phyloP scores from a whole-genome alignment of 2,329 filamentous ascomycete species.

The Colletotrichum sp. region DNA sequence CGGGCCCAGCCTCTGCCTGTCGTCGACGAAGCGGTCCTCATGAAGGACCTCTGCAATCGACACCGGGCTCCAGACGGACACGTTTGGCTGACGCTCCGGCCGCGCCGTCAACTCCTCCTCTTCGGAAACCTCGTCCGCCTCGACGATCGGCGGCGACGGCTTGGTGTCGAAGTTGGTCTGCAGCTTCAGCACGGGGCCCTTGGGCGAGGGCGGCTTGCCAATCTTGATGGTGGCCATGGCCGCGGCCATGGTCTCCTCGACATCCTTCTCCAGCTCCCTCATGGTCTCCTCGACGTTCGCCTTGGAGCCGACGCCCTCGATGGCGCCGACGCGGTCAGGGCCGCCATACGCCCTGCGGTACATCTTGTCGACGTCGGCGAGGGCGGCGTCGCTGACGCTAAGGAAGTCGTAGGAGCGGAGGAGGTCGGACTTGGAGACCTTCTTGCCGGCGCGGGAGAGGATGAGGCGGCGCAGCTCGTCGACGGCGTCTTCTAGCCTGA shows the following conservation, averaged over 20 bases:
- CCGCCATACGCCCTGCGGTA: constrained; percentile 63
- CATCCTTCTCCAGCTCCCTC: constrained; percentile 5
- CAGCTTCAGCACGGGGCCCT: constrained; percentile 39
- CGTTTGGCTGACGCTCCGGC: constrained; percentile 29
- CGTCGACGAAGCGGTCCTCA: constrained; percentile 20
- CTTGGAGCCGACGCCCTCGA: constrained; percentile 41
- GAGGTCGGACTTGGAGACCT: constrained; percentile 56
- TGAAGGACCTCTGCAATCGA: constrained; percentile 52
- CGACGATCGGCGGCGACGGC: not conserved
- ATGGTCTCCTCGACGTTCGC: constrained; percentile 15
- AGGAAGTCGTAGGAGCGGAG: constrained; percentile 62
- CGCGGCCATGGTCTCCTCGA: constrained; percentile 6
- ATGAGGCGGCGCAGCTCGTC: constrained; percentile 66
- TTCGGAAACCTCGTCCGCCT: constrained; percentile 27
- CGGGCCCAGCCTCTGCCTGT: constrained; percentile 43
- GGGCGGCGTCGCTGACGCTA: constrained; percentile 51
- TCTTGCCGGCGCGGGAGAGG: constrained; percentile 53
- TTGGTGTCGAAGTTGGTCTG: constrained; percentile 45
- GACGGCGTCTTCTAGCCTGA: constrained; percentile 63
- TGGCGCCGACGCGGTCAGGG: constrained; percentile 45
- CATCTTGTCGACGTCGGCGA: constrained; percentile 59
- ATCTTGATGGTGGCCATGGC: constrained; percentile 5
- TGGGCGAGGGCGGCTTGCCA: constrained; percentile 20
- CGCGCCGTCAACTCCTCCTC: constrained; percentile 42
- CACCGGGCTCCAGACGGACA: constrained; percentile 32